A percentile compares a stretch with the other conserved stretches of the same genome.
These are phyloP conservation scores for Yamadazyma tumulicola DNA, from an alignment of 805 yeast genomes.

Conservation along the genomic window DNA sequence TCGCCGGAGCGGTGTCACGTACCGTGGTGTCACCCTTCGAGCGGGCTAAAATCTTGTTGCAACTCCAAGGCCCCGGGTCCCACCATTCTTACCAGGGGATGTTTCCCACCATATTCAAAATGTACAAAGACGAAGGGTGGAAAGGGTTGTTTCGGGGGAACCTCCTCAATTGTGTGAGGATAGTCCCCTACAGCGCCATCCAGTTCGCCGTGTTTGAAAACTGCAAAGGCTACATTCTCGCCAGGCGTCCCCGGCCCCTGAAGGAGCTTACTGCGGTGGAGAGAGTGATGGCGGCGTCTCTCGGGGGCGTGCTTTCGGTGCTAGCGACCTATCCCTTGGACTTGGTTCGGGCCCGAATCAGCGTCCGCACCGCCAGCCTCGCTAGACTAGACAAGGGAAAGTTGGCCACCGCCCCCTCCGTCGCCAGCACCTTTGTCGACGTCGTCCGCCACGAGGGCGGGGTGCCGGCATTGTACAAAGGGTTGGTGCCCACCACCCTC, in stretches of 20 bases:
- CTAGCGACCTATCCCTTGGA: slow-evolving; percentile 89
- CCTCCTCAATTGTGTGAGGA: slow-evolving; percentile 82
- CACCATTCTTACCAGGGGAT: slow-evolving; percentile 61
- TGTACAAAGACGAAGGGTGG: slow-evolving; percentile 91
- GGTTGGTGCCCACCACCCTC: slow-evolving; percentile 82
- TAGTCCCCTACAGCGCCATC: slow-evolving; percentile 91
- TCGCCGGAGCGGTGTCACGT: slow-evolving; percentile 77
- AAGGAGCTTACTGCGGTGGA: slow-evolving; percentile 47
- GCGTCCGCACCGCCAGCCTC: slow-evolving; percentile 78
- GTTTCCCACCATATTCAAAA: slow-evolving; percentile 65
- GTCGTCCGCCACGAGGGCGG: slow-evolving; percentile 85
- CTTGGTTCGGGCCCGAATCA: slow-evolving; percentile 81
- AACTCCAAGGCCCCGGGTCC: slow-evolving; percentile 70
- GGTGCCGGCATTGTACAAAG: slow-evolving; percentile 69
- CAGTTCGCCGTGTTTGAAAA: slow-evolving; percentile 84
- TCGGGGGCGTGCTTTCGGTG: slow-evolving; percentile 80
- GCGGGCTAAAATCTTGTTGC: slow-evolving; percentile 86
- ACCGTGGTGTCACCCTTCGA: slow-evolving; percentile 95
- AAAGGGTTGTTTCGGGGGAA: slow-evolving; percentile 88
- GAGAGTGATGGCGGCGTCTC: slow-evolving; percentile 71
- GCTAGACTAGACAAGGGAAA: slow-evolving; percentile 46
- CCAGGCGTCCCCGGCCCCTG: slow-evolving; percentile 16
- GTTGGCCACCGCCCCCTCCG: slow-evolving; percentile 64
- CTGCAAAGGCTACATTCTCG: slow-evolving; percentile 41
- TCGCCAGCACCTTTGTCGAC: slow-evolving; percentile 49